A percentile compares a stretch with the other conserved stretches of the same genome.
phyloP scores from a whole-genome alignment of 2,329 filamentous ascomycete species.

The Cladosporium sp. region DNA sequence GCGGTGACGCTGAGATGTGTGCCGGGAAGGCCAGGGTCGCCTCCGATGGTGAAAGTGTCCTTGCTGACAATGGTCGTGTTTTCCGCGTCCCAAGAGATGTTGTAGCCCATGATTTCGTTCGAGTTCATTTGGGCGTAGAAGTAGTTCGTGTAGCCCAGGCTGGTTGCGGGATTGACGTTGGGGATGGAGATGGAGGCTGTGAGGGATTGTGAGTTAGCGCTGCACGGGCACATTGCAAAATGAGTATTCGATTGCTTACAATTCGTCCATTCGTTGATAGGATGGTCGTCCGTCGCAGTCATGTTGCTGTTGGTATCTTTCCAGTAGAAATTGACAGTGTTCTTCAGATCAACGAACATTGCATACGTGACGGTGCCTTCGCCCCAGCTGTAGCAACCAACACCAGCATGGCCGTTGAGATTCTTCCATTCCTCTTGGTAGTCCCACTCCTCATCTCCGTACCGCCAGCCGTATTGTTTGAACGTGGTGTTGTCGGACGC shows the following conservation, averaged over 20 bases:
- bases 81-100: slow-evolving; percentile 41
- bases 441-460: slow-evolving; percentile 40
- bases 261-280: slow-evolving; percentile 43
- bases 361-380: slow-evolving; percentile 42
- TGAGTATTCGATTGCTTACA: slow-evolving; percentile 21
- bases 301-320: slow-evolving; percentile 43
- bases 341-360: slow-evolving; percentile 44
- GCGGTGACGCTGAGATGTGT: slow-evolving; percentile 44
- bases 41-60: slow-evolving; percentile 38
- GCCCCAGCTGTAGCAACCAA: slow-evolving; percentile 48
- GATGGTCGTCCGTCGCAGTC: slow-evolving; percentile 35
- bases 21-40: slow-evolving; percentile 39
- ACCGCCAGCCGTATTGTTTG: slow-evolving; percentile 44
- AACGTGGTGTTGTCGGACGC: slow-evolving; percentile 43
- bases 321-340: slow-evolving; percentile 46
- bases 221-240: too few species aligned
- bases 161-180: slow-evolving; percentile 42
- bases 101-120: slow-evolving; percentile 41
- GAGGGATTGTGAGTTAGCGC: slow-evolving; percentile 20
- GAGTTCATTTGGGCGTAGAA: slow-evolving; percentile 45
- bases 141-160: slow-evolving; percentile 45
- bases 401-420: slow-evolving; percentile 46
- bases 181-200: slow-evolving; percentile 34
- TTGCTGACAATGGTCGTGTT: slow-evolving; percentile 38
- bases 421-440: slow-evolving; percentile 39